Evolutionary conservation across 75 land plant species (phyloP).

Genomic region (Chamaecyparis obtusa): DNA sequence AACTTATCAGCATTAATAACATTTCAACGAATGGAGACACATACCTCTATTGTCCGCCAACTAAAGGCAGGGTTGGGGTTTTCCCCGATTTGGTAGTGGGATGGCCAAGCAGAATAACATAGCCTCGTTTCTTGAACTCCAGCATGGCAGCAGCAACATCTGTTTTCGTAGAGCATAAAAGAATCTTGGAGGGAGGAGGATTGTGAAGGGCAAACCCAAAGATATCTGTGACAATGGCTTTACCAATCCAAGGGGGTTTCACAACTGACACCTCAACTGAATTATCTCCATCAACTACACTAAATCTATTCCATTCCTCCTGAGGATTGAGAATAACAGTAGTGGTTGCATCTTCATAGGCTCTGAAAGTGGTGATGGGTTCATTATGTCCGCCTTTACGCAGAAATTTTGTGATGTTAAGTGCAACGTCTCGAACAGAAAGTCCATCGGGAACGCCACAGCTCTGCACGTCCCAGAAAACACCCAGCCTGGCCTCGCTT

Average conservation of each 20-base stretch:
- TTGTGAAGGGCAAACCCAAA: neutral
- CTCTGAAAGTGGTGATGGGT: neutral
- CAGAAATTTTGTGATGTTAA: neutral
- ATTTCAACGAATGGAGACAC: neutral
- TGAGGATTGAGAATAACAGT: neutral
- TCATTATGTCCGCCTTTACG: neutral
- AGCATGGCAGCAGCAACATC: neutral
- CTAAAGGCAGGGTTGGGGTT: neutral
- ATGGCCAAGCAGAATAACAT: neutral
- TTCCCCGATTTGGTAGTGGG: neutral
- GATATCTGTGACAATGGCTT: neutral
- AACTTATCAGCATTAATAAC: no score
- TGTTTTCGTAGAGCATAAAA: neutral
- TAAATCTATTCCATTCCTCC: neutral
- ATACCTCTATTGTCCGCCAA: neutral
- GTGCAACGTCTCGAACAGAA: neutral
- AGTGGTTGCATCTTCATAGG: neutral
- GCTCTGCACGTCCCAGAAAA: neutral
- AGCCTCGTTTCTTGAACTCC: neutral
- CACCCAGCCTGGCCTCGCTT: neutral
- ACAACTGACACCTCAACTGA: neutral
- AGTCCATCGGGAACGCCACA: neutral
- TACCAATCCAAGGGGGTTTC: conserved; percentile 3
- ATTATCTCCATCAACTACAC: neutral
- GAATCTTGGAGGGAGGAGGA: neutral